phyloP scores from a whole-genome alignment of 2,329 filamentous ascomycete species.

The Chaetomium strumarium region DNA sequence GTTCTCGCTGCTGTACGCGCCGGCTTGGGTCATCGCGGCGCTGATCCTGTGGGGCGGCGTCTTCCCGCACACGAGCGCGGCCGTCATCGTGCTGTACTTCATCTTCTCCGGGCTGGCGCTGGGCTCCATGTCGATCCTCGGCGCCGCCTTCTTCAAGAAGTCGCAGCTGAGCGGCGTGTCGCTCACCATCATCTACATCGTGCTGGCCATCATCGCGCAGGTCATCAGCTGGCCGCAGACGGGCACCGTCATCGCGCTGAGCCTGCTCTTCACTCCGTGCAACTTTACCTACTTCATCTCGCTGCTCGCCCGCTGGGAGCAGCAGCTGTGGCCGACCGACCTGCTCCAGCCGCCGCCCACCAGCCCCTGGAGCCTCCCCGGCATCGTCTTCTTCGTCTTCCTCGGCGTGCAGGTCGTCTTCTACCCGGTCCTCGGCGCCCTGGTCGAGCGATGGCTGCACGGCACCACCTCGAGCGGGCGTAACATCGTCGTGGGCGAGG shows the following conservation, averaged over 20 bases:
- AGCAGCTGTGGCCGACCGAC: slow-evolving; percentile 51
- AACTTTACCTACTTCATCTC: slow-evolving; percentile 80
- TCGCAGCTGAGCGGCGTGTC: slow-evolving; percentile 83
- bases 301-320: slow-evolving; percentile 71
- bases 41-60: slow-evolving; percentile 58
- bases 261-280: slow-evolving; percentile 77
- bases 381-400: slow-evolving; percentile 73
- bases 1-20: slow-evolving; percentile 73
- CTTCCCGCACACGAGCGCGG: slow-evolving; percentile 57
- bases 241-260: slow-evolving; percentile 61
- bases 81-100: slow-evolving; percentile 67
- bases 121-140: slow-evolving; percentile 73
- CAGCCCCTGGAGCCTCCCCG: slow-evolving; percentile 63
- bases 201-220: slow-evolving; percentile 79
- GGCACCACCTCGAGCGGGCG: slow-evolving; percentile 64
- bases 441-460: slow-evolving; percentile 68
- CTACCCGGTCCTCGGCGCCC: slow-evolving; percentile 69
- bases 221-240: slow-evolving; percentile 58
- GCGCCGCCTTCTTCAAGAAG: slow-evolving; percentile 77
- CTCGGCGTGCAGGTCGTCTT: slow-evolving; percentile 69
- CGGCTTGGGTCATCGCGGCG: slow-evolving; percentile 75
- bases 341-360: slow-evolving; percentile 56
- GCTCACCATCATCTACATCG: slow-evolving; percentile 63
- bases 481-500: slow-evolving; percentile 39
- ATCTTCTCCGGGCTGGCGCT: slow-evolving; percentile 71